A percentile compares a stretch with the other conserved stretches of the same genome.
phyloP scores from a whole-genome alignment of 805 yeast species.

The Starmerella bombi region DNA sequence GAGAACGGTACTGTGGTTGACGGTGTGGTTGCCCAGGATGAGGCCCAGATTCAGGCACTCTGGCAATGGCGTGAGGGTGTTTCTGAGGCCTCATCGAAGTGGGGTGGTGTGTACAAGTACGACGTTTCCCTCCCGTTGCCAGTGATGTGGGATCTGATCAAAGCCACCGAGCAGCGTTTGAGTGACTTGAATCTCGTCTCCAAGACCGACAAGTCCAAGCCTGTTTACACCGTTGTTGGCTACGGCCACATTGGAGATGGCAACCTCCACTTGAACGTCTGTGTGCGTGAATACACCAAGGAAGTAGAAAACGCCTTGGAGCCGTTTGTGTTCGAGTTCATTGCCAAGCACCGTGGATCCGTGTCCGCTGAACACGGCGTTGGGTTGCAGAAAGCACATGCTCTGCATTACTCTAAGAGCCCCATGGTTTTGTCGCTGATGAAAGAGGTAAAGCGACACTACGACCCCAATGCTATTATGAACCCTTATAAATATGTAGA shows the following conservation, averaged over 20 bases:
- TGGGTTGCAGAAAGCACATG: conserved; percentile 92
- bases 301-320: conserved; percentile 70
- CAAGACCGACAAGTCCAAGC: conserved; percentile 42
- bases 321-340: conserved; percentile 93
- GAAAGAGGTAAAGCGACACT: conserved; percentile 62
- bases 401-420: conserved; percentile 71
- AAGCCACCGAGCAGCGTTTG: conserved; percentile 55
- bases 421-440: conserved; percentile 58
- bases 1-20: conserved; percentile 75
- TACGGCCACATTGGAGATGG: conserved; percentile 99
- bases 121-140: conserved; percentile 85
- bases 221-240: conserved; percentile 83
- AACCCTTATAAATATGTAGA: conserved; percentile 71
- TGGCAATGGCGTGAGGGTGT: conserved; percentile 96
- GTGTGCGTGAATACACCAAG: conserved; percentile 71
- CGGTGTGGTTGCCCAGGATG: conserved; percentile 94
- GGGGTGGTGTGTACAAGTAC: conserved; percentile 93
- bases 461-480: conserved; percentile 82
- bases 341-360: conserved; percentile 51
- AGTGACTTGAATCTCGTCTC: conserved; percentile 45
- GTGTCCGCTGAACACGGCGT: conserved; percentile 96
- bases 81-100: conserved; percentile 73
- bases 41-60: conserved; percentile 62
- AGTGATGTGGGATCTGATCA: conserved; percentile 70
- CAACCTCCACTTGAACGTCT: conserved; percentile 83